phyloP scores from a whole-genome alignment of 129 eudicot genomes.

The Escallonia herrerae region DNA sequence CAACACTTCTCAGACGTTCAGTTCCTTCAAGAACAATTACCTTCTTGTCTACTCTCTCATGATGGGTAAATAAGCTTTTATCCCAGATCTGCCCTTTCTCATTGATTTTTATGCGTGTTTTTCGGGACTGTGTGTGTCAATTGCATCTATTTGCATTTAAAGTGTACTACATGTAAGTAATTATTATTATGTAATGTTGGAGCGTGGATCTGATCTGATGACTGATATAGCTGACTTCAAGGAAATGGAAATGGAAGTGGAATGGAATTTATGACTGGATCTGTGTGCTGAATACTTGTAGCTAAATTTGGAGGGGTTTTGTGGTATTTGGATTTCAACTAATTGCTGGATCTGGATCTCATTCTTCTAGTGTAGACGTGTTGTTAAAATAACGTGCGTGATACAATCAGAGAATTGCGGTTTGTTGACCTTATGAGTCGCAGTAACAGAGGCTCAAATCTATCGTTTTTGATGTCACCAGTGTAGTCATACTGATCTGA shows the following conservation, averaged over 20 bases:
- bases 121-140: not conserved
- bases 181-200: not conserved
- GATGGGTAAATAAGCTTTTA: conserved; percentile 56
- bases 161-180: not conserved
- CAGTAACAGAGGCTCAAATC: too few relatives aligned
- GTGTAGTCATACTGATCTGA: too few relatives aligned
- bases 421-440: too few relatives aligned
- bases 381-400: too few relatives aligned
- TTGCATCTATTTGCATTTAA: not conserved
- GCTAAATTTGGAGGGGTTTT: not conserved
- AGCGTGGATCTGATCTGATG: conserved; percentile 2
- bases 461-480: too few relatives aligned
- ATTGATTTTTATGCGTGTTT: not conserved
- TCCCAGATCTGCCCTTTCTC: not conserved
- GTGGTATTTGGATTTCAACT: not conserved
- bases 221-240: too few relatives aligned
- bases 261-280: not conserved
- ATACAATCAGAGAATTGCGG: too few relatives aligned
- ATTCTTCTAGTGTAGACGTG: too few relatives aligned
- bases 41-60: conserved; percentile 93
- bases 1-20: conserved; percentile 76
- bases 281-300: not conserved
- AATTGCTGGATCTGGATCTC: not conserved
- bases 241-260: not conserved
- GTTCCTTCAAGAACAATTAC: conserved; percentile 93